Percentiles rank a stretch among this genome's conserved stretches.
phyloP scores from a whole-genome alignment of 768 basidiomycete genomes.

The Suillus fuscotomentosus region DNA sequence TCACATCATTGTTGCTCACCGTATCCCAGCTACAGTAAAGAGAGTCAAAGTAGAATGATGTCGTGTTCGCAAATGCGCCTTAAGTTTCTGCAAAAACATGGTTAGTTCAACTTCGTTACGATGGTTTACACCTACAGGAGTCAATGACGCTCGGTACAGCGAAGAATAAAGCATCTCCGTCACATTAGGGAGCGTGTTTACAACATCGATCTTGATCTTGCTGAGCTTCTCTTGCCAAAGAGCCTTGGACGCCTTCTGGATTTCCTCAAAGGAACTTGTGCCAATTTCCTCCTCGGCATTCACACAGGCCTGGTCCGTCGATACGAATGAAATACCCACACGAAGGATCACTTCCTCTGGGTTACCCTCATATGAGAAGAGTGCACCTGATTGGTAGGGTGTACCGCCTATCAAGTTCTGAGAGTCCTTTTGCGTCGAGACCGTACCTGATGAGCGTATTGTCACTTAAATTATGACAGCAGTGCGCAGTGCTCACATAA shows the following conservation, averaged over 20 bases:
- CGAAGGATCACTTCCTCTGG: conserved; percentile 54
- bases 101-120: neutral
- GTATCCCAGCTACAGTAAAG: conserved; percentile 68
- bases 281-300: conserved; percentile 69
- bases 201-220: conserved; percentile 63
- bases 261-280: conserved; percentile 54
- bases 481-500: conserved; percentile 32
- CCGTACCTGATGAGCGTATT: conserved; percentile 38
- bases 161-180: conserved; percentile 73
- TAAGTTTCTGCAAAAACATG: conserved; percentile 48
- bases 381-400: conserved; percentile 61
- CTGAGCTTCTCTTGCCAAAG: conserved; percentile 68
- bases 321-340: conserved; percentile 67
- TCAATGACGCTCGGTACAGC: conserved; percentile 60
- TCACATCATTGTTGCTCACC: conserved; percentile 25
- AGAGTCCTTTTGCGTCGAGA: conserved; percentile 59
- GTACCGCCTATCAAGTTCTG: conserved; percentile 59
- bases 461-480: neutral
- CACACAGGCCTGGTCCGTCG: conserved; percentile 61
- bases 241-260: conserved; percentile 48
- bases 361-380: conserved; percentile 55
- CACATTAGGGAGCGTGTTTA: conserved; percentile 58
- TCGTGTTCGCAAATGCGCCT: conserved; percentile 55
- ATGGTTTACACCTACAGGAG: conserved; percentile 45
- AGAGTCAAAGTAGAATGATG: conserved; percentile 66